A percentile compares a stretch with the other conserved stretches of the same genome.
Evolutionary conservation across 148 eudicot genomes (phyloP).

Genomic region (Camellia sinensis): DNA sequence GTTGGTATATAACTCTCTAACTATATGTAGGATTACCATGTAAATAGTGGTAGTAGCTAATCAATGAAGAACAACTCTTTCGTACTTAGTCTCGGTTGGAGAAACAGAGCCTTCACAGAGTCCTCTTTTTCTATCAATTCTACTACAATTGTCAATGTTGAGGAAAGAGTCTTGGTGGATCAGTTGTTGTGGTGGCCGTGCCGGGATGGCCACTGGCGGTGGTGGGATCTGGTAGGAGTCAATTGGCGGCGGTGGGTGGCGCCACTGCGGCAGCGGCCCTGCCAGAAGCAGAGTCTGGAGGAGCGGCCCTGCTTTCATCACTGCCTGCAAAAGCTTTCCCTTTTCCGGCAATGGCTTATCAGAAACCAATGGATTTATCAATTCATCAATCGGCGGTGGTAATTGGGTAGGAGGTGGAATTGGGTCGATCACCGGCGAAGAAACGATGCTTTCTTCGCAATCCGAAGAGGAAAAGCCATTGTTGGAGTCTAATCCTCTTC

Average conservation of each 20-base stretch:
- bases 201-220: constrained; percentile 51
- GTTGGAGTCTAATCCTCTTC: constrained; percentile 27
- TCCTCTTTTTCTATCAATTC: constrained; percentile 31
- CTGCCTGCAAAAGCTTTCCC: constrained; percentile 73
- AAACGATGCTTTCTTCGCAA: constrained; percentile 54
- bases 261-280: constrained; percentile 87
- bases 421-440: constrained; percentile 35
- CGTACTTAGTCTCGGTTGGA: constrained; percentile 35
- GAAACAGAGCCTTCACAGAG: constrained; percentile 27
- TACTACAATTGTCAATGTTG: constrained; percentile 18
- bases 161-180: constrained; percentile 23
- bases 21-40: neutral
- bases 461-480: constrained; percentile 43
- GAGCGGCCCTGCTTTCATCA: constrained; percentile 84
- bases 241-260: constrained; percentile 76
- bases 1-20: constrained; percentile 1
- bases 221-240: constrained; percentile 64
- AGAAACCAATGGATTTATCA: neutral
- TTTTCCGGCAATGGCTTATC: constrained; percentile 63
- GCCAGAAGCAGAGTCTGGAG: constrained; percentile 78
- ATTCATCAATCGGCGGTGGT: constrained; percentile 4
- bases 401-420: constrained; percentile 3
- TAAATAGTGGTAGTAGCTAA: neutral
- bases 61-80: constrained; percentile 31
- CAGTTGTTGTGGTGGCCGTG: constrained; percentile 17